These are phyloP conservation scores for Alisma plantagoaquatica DNA, from an alignment of 106 monocot genomes.

Conservation along the genomic window DNA sequence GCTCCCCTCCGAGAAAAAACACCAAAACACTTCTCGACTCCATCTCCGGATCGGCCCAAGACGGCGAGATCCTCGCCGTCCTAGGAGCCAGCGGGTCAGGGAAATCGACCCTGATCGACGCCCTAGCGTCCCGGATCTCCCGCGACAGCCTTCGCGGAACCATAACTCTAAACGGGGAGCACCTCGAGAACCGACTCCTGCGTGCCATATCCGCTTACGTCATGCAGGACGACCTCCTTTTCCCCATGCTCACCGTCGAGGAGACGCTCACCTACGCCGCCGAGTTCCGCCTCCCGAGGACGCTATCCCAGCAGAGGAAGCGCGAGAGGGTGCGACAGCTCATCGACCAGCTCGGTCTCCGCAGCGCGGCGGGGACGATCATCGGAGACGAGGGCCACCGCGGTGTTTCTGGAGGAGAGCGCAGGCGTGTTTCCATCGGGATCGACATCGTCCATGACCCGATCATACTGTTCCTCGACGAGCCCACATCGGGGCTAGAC, in stretches of 20 bases:
- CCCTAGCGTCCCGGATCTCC: slow-evolving; percentile 63
- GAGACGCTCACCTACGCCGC: slow-evolving; percentile 82
- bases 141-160: slow-evolving; percentile 50
- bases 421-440: slow-evolving; percentile 77
- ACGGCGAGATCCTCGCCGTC: slow-evolving; percentile 83
- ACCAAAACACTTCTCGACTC: slow-evolving; percentile 51
- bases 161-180: slow-evolving; percentile 58
- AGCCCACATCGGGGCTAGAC: slow-evolving; percentile 94
- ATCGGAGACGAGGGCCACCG: slow-evolving; percentile 59
- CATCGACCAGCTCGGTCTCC: slow-evolving; percentile 55
- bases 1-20: background rate
- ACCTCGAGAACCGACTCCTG: slow-evolving; percentile 30
- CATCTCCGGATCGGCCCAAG: slow-evolving; percentile 67
- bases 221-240: slow-evolving; percentile 75
- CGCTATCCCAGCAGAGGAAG: slow-evolving; percentile 39
- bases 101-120: slow-evolving; percentile 88
- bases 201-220: slow-evolving; percentile 77
- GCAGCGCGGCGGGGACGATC: slow-evolving; percentile 32
- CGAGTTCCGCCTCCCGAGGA: slow-evolving; percentile 70
- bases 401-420: slow-evolving; percentile 83
- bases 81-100: slow-evolving; percentile 84
- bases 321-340: slow-evolving; percentile 32
- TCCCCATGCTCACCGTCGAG: slow-evolving; percentile 83
- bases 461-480: slow-evolving; percentile 84
- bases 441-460: slow-evolving; percentile 94